Conservation (phyloP, 768 basidiomycete species). For the Lentinula aciculospora region DNA sequence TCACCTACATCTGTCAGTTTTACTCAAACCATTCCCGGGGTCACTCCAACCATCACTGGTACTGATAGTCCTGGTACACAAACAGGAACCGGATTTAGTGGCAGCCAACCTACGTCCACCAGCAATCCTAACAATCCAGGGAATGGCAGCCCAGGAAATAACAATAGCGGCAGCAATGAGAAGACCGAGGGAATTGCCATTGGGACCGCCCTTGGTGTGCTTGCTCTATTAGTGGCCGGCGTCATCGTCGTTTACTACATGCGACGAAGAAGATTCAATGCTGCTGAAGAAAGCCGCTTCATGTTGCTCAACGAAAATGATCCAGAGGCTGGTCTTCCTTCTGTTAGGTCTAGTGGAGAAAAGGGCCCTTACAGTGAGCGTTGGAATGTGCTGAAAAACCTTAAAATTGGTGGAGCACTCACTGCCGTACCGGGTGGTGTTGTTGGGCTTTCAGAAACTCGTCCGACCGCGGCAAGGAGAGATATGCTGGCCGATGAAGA, state of each 20-base stretch:
- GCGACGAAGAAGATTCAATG: slow-evolving; percentile 24
- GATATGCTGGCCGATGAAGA: slow-evolving; percentile 84
- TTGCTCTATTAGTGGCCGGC: slow-evolving; percentile 44
- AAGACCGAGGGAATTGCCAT: slow-evolving; percentile 48
- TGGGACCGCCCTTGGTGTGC: slow-evolving; percentile 54
- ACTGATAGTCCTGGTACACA: background rate
- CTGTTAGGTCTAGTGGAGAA: slow-evolving; percentile 15
- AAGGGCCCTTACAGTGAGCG: background rate
- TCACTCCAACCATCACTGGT: slow-evolving; percentile 22
- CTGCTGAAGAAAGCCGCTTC: slow-evolving; percentile 21
- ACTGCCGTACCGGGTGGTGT: slow-evolving; percentile 19
- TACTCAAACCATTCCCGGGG: slow-evolving; percentile 27
- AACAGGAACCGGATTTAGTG: slow-evolving; percentile 11
- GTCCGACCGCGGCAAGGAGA: slow-evolving; percentile 30
- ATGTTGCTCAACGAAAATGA: slow-evolving; percentile 25
- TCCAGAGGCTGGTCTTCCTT: slow-evolving; percentile 25
- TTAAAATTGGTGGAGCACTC: slow-evolving; percentile 19
- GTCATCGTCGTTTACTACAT: slow-evolving; percentile 38
- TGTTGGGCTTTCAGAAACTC: slow-evolving; percentile 13
- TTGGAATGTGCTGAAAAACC: slow-evolving; percentile 5
- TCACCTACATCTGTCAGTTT: slow-evolving; percentile 19
- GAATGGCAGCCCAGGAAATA: slow-evolving; percentile 12
- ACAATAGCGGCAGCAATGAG: slow-evolving; percentile 12
- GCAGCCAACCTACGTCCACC: slow-evolving; percentile 16
- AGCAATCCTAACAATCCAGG: slow-evolving; percentile 14